Conservation (phyloP, 352 stramenopile genomes). For the Phytophthora niederhauseri region DNA sequence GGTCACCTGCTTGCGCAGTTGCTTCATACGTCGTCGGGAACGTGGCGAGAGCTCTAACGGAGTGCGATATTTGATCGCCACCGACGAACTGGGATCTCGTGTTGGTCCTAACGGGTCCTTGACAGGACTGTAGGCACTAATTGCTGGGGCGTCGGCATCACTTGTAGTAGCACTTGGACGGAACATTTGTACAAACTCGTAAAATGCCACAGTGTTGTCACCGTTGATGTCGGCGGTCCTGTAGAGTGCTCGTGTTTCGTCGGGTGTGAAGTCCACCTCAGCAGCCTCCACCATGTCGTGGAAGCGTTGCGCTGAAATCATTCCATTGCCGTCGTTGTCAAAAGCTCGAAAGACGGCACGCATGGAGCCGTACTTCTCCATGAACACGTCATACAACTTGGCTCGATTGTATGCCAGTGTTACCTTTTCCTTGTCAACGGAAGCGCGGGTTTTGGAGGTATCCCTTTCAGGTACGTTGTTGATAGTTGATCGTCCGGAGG, state of each 20-base stretch:
- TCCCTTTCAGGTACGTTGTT: neutral
- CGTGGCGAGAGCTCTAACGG: slow-evolving; percentile 66
- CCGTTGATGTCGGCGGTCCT: slow-evolving; percentile 64
- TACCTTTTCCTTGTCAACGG: slow-evolving; percentile 27
- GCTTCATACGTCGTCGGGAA: slow-evolving; percentile 66
- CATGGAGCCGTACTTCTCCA: slow-evolving; percentile 81
- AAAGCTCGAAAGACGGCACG: slow-evolving; percentile 79
- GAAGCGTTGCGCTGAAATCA: slow-evolving; percentile 81
- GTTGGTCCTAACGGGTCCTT: slow-evolving; percentile 27
- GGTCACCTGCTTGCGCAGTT: slow-evolving; percentile 65
- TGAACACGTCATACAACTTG: slow-evolving; percentile 67
- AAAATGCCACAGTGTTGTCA: slow-evolving; percentile 74
- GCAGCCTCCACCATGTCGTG: slow-evolving; percentile 73
- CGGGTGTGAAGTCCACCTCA: slow-evolving; percentile 52
- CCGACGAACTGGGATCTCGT: slow-evolving; percentile 55
- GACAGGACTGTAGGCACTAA: slow-evolving; percentile 46
- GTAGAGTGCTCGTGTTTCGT: slow-evolving; percentile 59
- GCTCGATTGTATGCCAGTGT: slow-evolving; percentile 47
- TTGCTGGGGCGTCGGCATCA: neutral
- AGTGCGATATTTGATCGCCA: slow-evolving; percentile 71
- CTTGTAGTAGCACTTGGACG: slow-evolving; percentile 15
- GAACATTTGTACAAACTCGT: slow-evolving; percentile 82
- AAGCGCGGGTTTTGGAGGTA: neutral
- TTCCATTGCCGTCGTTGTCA: slow-evolving; percentile 63
- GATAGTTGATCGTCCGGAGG: neutral